Base-by-base conservation (phyloP, 2,329 filamentous ascomycete genomes). In the Pseudonectria foliicola region DNA sequence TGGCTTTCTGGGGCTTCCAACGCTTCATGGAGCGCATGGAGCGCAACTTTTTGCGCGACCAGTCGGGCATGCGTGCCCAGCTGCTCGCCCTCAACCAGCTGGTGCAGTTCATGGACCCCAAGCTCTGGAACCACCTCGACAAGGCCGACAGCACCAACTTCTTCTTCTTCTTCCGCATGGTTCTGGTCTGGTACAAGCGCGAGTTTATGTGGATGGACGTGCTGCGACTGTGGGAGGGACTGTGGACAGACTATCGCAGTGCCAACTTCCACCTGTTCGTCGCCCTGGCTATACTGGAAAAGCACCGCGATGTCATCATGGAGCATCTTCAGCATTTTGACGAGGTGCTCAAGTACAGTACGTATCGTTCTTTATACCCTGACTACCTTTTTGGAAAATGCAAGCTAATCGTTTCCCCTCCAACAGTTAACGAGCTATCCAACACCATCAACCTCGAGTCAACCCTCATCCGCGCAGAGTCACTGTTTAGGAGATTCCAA, bases 111-210 rank as follows among this genome's bases (percentile, higher is more conserved):
- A 89, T 98, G 79, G 92, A 98, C 48, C 92, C 93, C 0, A 85
- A 88, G 56, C 77, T 98, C 7, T 96, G 95, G 62, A 71, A 85
- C 2, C 92, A 98, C 52, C 75, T 98, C 0, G 79, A 94, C 59
- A 80, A 76, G 12, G 85, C 89, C 13, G 93, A 98, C 53, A 93
- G 85, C 53, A 98, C 92, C 15, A 98, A 98, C 60, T 98, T 98
- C 63, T 98, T 98, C 64, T 98, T 98, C 69, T 96, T 98, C 70
- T 98, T 96, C 76, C 85, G 92, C 40, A 96, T 96, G 92, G 71
- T 98, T 24, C 71, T 98, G 2, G 92, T 98, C 8, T 98, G 92
- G 92, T 98, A 92, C 62, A 98, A 98, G 68, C 82, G 92, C 31
- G 92, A 98, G 61, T 98, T 98, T 52, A 75, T 79, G 47, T 98